phyloP scores from a whole-genome alignment of 2,329 filamentous ascomycete species.

The Fusarium sp. region DNA sequence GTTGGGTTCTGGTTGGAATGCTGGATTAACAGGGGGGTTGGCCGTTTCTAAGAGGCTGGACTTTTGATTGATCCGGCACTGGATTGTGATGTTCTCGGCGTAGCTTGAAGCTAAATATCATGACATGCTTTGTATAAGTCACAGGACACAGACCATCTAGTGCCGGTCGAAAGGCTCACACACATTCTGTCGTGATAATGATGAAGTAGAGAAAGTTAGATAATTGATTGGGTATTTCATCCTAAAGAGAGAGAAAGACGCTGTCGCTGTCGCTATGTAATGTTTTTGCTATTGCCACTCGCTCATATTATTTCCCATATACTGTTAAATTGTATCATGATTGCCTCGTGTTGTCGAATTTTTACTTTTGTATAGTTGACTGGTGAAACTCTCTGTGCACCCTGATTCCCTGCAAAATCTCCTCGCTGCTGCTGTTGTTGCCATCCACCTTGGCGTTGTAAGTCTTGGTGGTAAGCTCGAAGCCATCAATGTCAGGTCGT shows the following conservation, averaged over 20 bases:
- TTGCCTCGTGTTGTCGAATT: background rate
- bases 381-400: slow-evolving; percentile 54
- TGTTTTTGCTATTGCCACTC: background rate
- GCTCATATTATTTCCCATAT: background rate
- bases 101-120: background rate
- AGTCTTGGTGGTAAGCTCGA: slow-evolving; percentile 50
- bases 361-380: slow-evolving; percentile 34
- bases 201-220: background rate
- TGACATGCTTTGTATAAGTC: background rate
- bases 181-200: background rate
- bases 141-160: background rate
- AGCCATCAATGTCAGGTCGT: slow-evolving; percentile 51
- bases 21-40: background rate
- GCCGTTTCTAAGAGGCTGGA: background rate
- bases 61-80: background rate
- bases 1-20: background rate
- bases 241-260: slow-evolving; percentile 5
- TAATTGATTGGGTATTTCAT: slow-evolving; percentile 14
- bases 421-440: slow-evolving; percentile 51
- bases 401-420: slow-evolving; percentile 55
- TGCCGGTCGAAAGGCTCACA: background rate
- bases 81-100: background rate
- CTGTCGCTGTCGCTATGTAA: background rate
- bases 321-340: background rate
- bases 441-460: slow-evolving; percentile 47